Evolutionary conservation across 1,139 yeast species (phyloP).

Genomic region (Yamadazyma diddensiae): DNA sequence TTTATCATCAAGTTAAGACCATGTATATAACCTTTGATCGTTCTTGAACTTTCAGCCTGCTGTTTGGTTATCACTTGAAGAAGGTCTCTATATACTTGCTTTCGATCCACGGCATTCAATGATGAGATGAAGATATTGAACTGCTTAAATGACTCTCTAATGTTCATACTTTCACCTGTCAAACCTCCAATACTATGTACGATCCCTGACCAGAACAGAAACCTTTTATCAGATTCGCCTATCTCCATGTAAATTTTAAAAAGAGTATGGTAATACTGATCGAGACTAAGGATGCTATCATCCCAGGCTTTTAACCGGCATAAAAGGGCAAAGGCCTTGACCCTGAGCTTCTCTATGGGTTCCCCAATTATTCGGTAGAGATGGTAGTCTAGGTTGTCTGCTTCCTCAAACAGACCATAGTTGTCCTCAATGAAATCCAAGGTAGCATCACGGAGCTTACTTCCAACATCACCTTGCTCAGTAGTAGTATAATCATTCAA

Average conservation of each 20-base stretch:
- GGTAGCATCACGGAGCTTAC: slow-evolving; percentile 58
- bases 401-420: slow-evolving; percentile 12
- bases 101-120: slow-evolving; percentile 11
- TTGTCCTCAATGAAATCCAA: slow-evolving; percentile 31
- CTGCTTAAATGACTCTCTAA: slow-evolving; percentile 42
- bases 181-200: slow-evolving; percentile 59
- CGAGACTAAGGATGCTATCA: slow-evolving; percentile 1
- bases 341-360: slow-evolving; percentile 32
- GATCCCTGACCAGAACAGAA: slow-evolving; percentile 56
- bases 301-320: background rate
- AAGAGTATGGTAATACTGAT: slow-evolving; percentile 24
- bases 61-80: slow-evolving; percentile 17
- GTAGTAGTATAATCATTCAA: slow-evolving; percentile 67
- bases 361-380: slow-evolving; percentile 54
- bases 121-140: slow-evolving; percentile 34
- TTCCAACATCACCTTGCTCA: slow-evolving; percentile 78
- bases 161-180: slow-evolving; percentile 49
- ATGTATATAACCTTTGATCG: slow-evolving; percentile 12
- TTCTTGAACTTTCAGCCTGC: slow-evolving; percentile 9
- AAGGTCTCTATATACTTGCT: slow-evolving; percentile 10
- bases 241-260: slow-evolving; percentile 23
- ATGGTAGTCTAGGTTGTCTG: slow-evolving; percentile 14
- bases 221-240: too few relatives aligned
- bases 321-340: slow-evolving; percentile 21
- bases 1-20: slow-evolving; percentile 29